Evolutionary conservation across 1,139 yeast genomes (phyloP).

Genomic region (Candida sanyaensis): DNA sequence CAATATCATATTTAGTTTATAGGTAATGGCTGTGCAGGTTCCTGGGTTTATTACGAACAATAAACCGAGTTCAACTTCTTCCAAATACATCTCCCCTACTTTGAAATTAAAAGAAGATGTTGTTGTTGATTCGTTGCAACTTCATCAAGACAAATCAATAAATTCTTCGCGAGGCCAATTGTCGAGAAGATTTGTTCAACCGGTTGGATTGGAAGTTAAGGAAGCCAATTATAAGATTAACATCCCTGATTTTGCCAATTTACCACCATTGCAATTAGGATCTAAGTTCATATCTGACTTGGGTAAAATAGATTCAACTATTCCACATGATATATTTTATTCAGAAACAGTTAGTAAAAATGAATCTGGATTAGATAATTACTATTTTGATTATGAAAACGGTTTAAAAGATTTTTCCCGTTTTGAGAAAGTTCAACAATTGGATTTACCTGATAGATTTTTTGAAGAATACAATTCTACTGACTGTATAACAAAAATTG

Average conservation of each 20-base stretch:
- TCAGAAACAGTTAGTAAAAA: constrained; percentile 39
- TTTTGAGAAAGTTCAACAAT: constrained; percentile 68
- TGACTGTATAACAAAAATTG: constrained; percentile 73
- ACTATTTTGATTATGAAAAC: constrained; percentile 41
- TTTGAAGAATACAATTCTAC: constrained; percentile 74
- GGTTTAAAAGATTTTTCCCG: constrained; percentile 65
- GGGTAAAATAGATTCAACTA: constrained; percentile 47
- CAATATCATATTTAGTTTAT: not conserved
- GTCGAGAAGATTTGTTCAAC: constrained; percentile 39
- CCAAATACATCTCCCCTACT: constrained; percentile 38
- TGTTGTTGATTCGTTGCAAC: constrained; percentile 34
- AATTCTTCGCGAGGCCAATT: constrained; percentile 27
- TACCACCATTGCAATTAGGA: constrained; percentile 46
- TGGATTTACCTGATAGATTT: constrained; percentile 80
- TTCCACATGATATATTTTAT: constrained; percentile 47
- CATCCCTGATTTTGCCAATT: constrained; percentile 45
- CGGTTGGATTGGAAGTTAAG: constrained; percentile 36
- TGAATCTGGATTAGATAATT: constrained; percentile 44
- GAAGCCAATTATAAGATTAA: constrained; percentile 47
- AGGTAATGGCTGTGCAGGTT: constrained; percentile 11
- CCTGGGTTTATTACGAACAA: constrained; percentile 8
- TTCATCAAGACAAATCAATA: constrained; percentile 35
- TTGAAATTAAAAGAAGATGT: constrained; percentile 32
- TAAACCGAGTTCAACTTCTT: constrained; percentile 4
- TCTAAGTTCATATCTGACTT: constrained; percentile 47